Base-by-base conservation (phyloP, 83 land plant genomes). In the Diphasiastrum complanatum region DNA sequence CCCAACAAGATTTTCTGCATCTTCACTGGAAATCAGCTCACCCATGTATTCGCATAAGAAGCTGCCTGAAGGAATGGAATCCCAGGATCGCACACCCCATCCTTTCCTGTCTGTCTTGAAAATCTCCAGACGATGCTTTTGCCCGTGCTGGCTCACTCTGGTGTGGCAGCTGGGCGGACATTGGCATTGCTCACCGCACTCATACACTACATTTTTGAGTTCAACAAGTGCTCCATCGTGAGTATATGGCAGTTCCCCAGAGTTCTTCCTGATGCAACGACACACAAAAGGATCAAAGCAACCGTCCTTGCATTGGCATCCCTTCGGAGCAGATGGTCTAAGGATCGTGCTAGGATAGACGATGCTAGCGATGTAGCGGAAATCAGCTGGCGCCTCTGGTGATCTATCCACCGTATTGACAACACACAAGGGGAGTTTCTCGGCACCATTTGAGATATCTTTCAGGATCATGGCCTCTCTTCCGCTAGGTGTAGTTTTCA, bases 31-130 rank as follows among this genome's bases (percentile, higher is more conserved):
- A 12, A 87, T 60, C 6, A 85, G 63, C 59, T 91, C 83, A 1
- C 97, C 97, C 4, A 73, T 79, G 70, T 82, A 91, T 69, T 91
- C 91, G 59, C 95, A 83, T 32, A 91, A 68, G 54, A 87, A 91
- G 28, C 82, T 58, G 3, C 95, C 95, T 11, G 83, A 78, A 16
- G 91, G 79, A 41, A 91, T 87, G 14, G 81, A 78, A 50, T 87
- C 87, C 87, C 85, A 81, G 2, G 87, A 85, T 23, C 87, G 61
- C 1, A 91, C 68, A 19, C 87, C 91, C 97, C 97, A 91, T 1
- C 97, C 87, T 56, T 61, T 77, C 28, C 72, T 64, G 4, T 53
- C 72, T 0, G 95, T 85, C 51, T 76, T 87, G 65, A 91, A 87
- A 12, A 91, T 86, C 62, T 87, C 87, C 26, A 91, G 68, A 2